A percentile compares a stretch with the other conserved stretches of the same genome.
These are phyloP conservation scores for Leccinum boreale DNA, from an alignment of 768 basidiomycete genomes.

Conservation along the genomic window DNA sequence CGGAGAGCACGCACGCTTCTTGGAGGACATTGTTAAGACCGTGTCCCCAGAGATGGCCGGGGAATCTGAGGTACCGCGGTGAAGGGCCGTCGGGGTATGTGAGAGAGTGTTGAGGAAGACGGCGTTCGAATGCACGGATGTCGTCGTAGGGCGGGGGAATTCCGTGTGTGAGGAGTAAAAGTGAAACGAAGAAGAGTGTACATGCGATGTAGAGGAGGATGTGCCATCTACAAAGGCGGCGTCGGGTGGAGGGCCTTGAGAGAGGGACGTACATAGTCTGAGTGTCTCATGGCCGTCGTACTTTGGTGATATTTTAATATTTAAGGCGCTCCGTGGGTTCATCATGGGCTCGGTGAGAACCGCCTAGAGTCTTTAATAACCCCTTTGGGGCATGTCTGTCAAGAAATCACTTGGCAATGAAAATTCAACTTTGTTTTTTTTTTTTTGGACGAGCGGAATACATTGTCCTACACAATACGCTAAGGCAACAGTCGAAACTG, in stretches of 20 bases:
- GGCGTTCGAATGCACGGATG: slow-evolving; percentile 33
- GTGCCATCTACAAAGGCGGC: slow-evolving; percentile 21
- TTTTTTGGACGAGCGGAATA: too few relatives aligned
- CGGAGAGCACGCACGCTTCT: slow-evolving; percentile 45
- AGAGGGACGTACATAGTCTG: slow-evolving; percentile 11
- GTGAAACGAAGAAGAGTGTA: slow-evolving; percentile 23
- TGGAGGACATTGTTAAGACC: slow-evolving; percentile 62
- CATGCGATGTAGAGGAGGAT: slow-evolving; percentile 21
- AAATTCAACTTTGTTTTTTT: too few relatives aligned
- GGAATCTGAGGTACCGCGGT: slow-evolving; percentile 45
- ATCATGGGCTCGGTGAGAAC: too few relatives aligned
- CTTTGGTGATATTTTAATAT: too few relatives aligned
- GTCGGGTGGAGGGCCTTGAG: background rate
- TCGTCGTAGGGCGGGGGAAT: slow-evolving; percentile 39
- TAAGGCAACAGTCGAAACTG: too few relatives aligned
- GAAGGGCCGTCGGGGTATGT: slow-evolving; percentile 4
- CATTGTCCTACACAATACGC: too few relatives aligned
- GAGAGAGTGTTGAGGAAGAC: slow-evolving; percentile 39
- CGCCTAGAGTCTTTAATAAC: too few relatives aligned
- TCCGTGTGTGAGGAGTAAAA: slow-evolving; percentile 33
- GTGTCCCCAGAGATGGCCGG: slow-evolving; percentile 56
- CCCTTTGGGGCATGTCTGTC: too few relatives aligned
- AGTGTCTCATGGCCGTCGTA: background rate
- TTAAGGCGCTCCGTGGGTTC: background rate
- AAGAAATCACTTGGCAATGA: too few relatives aligned